Evolutionary conservation across 139 green algal species (phyloP).

Genomic region (Chlamydomonas schloesseri): DNA sequence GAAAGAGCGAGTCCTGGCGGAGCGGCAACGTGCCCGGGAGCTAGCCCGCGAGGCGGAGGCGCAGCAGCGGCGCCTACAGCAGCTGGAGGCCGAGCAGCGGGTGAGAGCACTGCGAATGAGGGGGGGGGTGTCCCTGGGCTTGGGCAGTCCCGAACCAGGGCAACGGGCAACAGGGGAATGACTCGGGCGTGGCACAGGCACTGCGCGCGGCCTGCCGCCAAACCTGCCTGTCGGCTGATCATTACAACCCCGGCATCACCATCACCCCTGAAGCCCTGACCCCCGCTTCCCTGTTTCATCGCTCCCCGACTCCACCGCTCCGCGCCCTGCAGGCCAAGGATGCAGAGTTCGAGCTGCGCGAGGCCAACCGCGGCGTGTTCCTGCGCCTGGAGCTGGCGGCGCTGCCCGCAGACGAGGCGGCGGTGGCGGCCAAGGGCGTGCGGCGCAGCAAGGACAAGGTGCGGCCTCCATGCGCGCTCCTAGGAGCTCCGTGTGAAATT

Average conservation of each 20-base stretch:
- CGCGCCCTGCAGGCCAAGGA: slow-evolving; percentile 41
- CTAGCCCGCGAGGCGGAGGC: slow-evolving; percentile 57
- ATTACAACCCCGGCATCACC: too few relatives aligned
- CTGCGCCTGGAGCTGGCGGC: slow-evolving; percentile 57
- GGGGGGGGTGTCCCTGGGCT: too few relatives aligned
- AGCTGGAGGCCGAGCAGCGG: slow-evolving; percentile 54
- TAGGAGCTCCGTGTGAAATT: too few relatives aligned
- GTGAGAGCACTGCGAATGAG: slow-evolving; percentile 38
- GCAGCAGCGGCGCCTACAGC: slow-evolving; percentile 29
- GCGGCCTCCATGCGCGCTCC: too few relatives aligned
- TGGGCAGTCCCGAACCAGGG: too few relatives aligned
- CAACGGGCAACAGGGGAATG: too few relatives aligned
- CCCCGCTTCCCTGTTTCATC: too few relatives aligned
- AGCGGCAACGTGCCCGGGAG: slow-evolving; percentile 55
- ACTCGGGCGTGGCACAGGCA: too few relatives aligned
- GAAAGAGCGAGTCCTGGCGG: slow-evolving; percentile 59
- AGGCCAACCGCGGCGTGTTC: slow-evolving; percentile 73
- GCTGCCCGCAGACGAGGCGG: slow-evolving; percentile 53
- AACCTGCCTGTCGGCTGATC: too few relatives aligned
- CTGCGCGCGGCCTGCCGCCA: too few relatives aligned
- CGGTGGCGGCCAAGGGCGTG: slow-evolving; percentile 66
- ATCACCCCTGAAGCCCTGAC: too few relatives aligned
- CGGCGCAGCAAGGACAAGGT: slow-evolving; percentile 76
- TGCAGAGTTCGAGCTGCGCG: slow-evolving; percentile 55
- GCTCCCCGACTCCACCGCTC: too few relatives aligned